Percentiles rank a stretch among this genome's conserved stretches.
phyloP scores from a whole-genome alignment of 148 eudicot species.

The Silene uniflora region DNA sequence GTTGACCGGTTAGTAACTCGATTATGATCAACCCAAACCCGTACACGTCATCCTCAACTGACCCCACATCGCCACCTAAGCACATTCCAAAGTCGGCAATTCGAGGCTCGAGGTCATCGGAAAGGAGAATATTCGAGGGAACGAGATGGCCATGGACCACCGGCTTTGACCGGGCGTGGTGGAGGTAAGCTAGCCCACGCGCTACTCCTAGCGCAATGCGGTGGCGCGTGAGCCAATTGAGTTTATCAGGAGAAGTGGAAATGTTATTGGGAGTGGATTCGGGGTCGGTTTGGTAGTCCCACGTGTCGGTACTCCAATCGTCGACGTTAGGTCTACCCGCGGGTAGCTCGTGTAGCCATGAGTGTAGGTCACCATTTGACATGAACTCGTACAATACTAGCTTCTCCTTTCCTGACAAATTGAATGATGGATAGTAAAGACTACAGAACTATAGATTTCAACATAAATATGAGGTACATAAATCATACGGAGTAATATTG shows the following conservation, averaged over 20 bases:
- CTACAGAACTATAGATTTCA: not conserved
- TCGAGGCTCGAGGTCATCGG: slow-evolving; percentile 71
- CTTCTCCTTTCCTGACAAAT: slow-evolving; percentile 71
- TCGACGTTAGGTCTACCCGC: slow-evolving; percentile 68
- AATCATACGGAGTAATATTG: too few relatives aligned
- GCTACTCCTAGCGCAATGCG: slow-evolving; percentile 84
- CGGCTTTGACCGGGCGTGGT: slow-evolving; percentile 78
- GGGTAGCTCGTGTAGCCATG: slow-evolving; percentile 93
- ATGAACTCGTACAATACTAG: slow-evolving; percentile 71
- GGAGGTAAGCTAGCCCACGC: slow-evolving; percentile 90
- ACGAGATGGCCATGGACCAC: slow-evolving; percentile 86
- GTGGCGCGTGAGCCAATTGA: slow-evolving; percentile 81
- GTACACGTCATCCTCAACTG: slow-evolving; percentile 63
- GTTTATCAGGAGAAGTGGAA: slow-evolving; percentile 38
- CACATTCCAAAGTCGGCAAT: slow-evolving; percentile 60
- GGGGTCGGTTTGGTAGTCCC: slow-evolving; percentile 50
- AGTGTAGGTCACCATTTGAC: slow-evolving; percentile 83
- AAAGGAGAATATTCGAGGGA: slow-evolving; percentile 65
- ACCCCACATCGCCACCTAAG: slow-evolving; percentile 17
- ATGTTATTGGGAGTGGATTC: slow-evolving; percentile 26
- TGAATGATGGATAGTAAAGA: slow-evolving; percentile 3
- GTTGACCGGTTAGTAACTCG: slow-evolving; percentile 60
- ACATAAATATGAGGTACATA: not conserved
- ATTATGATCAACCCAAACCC: slow-evolving; percentile 64
- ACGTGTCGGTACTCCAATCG: slow-evolving; percentile 95